Conservation (phyloP, 768 basidiomycete genomes). For the Rhizopogon vesiculosus region DNA sequence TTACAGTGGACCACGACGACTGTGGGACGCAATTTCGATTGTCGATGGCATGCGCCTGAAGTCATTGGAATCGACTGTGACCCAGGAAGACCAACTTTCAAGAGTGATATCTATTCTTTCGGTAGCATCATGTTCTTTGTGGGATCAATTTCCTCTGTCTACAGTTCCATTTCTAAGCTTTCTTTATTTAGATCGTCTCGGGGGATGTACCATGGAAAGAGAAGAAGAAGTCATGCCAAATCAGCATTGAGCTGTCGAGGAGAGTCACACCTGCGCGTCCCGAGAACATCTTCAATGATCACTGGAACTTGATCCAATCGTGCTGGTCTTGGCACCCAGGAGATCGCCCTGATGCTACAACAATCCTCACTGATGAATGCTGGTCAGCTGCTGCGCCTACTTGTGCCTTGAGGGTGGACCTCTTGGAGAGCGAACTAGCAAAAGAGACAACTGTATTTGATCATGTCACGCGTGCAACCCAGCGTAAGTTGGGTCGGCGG, state of each 20-base stretch:
- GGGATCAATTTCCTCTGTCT: neutral
- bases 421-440: too few species aligned
- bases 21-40: slow-evolving; percentile 27
- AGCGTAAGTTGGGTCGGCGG: too few species aligned
- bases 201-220: neutral
- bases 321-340: too few species aligned
- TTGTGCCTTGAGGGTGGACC: too few species aligned
- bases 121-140: slow-evolving; percentile 19
- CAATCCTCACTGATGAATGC: neutral
- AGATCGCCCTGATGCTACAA: too few species aligned
- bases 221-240: neutral
- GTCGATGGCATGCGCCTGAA: slow-evolving; percentile 39
- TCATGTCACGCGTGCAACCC: too few species aligned
- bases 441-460: too few species aligned
- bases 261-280: neutral
- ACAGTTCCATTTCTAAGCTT: neutral
- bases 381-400: too few species aligned
- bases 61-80: slow-evolving; percentile 24
- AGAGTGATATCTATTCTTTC: slow-evolving; percentile 37
- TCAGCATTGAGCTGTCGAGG: neutral
- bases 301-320: too few species aligned
- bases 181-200: neutral
- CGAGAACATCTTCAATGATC: too few species aligned
- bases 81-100: neutral
- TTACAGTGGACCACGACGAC: slow-evolving; percentile 19